Conservation (phyloP, 768 basidiomycete genomes). For the Hemileccinum rubropunctum region DNA sequence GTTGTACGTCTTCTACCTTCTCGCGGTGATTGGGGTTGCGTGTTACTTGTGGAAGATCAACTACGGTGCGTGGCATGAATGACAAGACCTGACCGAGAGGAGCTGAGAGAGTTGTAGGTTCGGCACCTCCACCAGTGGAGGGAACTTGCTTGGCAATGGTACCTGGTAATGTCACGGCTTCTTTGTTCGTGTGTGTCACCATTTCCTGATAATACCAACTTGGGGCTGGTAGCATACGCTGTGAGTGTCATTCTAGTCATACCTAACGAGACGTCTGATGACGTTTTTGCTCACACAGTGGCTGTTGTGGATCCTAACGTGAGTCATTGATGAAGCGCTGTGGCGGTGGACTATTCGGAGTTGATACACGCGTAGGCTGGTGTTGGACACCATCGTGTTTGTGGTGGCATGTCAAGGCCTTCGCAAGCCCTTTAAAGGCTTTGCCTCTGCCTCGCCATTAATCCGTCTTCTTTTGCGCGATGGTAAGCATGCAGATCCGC, state of each 20-base stretch:
- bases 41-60: slow-evolving; percentile 5
- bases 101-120: background rate
- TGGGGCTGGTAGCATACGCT: background rate
- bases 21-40: slow-evolving; percentile 3
- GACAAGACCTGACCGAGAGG: background rate
- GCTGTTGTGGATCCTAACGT: slow-evolving; percentile 9
- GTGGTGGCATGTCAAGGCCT: slow-evolving; percentile 5
- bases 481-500: background rate
- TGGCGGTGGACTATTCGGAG: background rate
- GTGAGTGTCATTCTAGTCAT: slow-evolving; percentile 2
- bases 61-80: background rate
- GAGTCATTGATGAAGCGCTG: background rate
- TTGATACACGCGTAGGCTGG: slow-evolving; percentile 2
- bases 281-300: slow-evolving; percentile 3
- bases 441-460: background rate
- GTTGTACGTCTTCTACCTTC: slow-evolving; percentile 7
- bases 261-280: background rate
- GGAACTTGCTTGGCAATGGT: slow-evolving; percentile 1
- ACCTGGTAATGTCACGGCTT: slow-evolving; percentile 1
- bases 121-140: background rate
- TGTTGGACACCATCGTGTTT: slow-evolving; percentile 6
- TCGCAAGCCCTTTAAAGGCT: background rate
- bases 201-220: background rate
- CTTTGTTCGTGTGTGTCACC: background rate
- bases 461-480: slow-evolving; percentile 7